These are phyloP conservation scores for Saccharomycopsis hybrid DNA, from an alignment of 1,139 yeast species.

Conservation along the genomic window DNA sequence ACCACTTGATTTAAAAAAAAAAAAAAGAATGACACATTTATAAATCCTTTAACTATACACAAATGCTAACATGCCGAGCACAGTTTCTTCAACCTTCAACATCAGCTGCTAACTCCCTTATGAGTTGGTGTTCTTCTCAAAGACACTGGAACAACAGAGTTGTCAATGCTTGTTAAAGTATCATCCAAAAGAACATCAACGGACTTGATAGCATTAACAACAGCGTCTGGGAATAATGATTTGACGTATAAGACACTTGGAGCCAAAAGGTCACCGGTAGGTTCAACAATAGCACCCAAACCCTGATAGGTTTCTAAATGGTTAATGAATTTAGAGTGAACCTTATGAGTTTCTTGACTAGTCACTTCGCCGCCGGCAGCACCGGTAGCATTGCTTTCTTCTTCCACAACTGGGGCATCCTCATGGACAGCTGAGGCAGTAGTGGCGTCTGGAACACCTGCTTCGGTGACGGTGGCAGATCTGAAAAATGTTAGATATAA, in stretches of 20 bases:
- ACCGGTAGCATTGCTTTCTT: not conserved
- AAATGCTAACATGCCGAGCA: too few species aligned
- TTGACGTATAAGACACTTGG: slow-evolving; percentile 13
- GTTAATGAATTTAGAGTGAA: slow-evolving; percentile 14
- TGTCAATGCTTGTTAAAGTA: slow-evolving; percentile 11
- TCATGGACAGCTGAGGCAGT: not conserved
- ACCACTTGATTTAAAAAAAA: too few species aligned
- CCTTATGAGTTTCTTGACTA: not conserved
- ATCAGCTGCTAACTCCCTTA: too few species aligned
- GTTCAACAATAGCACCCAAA: slow-evolving; percentile 18
- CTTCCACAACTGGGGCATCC: not conserved
- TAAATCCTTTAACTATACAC: too few species aligned
- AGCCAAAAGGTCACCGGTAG: slow-evolving; percentile 15
- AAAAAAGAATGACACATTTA: too few species aligned
- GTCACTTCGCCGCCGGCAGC: not conserved
- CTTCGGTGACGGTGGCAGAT: slow-evolving; percentile 6
- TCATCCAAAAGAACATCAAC: slow-evolving; percentile 13
- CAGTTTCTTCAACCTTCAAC: too few species aligned
- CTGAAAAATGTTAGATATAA: not conserved
- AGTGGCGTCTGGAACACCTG: not conserved
- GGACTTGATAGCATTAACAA: slow-evolving; percentile 13
- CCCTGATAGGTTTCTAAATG: slow-evolving; percentile 14
- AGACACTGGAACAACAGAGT: slow-evolving; percentile 7
- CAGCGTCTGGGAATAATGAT: slow-evolving; percentile 11
- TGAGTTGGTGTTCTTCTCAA: slow-evolving; percentile 9